phyloP scores from a whole-genome alignment of 257 asterid genomes.

The Linderniella brevidens region DNA sequence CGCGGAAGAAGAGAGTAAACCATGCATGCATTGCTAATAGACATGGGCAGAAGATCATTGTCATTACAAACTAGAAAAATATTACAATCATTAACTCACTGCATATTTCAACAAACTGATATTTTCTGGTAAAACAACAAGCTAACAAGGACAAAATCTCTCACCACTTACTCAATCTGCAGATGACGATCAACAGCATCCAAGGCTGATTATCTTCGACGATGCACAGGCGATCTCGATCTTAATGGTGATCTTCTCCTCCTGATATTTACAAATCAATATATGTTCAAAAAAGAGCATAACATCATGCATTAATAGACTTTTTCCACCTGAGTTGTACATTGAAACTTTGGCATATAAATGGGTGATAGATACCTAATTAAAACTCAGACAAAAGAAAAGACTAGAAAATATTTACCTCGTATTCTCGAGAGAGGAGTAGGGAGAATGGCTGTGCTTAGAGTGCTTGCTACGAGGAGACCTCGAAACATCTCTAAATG shows the following conservation, averaged over 20 bases:
- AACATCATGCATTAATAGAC: slow-evolving; percentile 2
- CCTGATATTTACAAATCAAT: slow-evolving; percentile 31
- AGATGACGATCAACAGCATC: too few species aligned
- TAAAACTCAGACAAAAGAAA: slow-evolving; percentile 14
- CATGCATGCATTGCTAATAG: too few species aligned
- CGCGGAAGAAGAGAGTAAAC: too few species aligned
- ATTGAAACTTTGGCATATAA: slow-evolving; percentile 10
- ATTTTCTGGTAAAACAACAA: too few species aligned
- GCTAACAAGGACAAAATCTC: too few species aligned
- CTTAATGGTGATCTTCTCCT: slow-evolving; percentile 46
- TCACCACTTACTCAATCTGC: too few species aligned
- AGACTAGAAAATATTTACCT: slow-evolving; percentile 39
- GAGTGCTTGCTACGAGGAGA: slow-evolving; percentile 99
- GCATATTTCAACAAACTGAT: too few species aligned
- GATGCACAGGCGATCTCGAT: slow-evolving; percentile 64
- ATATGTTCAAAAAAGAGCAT: slow-evolving; percentile 15
- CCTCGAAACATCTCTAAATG: slow-evolving; percentile 87
- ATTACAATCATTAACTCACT: too few species aligned
- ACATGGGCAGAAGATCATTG: too few species aligned
- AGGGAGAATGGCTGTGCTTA: slow-evolving; percentile 94
- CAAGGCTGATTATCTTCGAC: slow-evolving; percentile 23
- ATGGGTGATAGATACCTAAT: slow-evolving; percentile 2
- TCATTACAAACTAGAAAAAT: too few species aligned
- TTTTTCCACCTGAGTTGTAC: slow-evolving; percentile 41
- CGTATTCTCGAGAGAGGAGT: slow-evolving; percentile 76